phyloP scores from a whole-genome alignment of 2,329 filamentous ascomycete species.

The Sarocladium brachiariae region DNA sequence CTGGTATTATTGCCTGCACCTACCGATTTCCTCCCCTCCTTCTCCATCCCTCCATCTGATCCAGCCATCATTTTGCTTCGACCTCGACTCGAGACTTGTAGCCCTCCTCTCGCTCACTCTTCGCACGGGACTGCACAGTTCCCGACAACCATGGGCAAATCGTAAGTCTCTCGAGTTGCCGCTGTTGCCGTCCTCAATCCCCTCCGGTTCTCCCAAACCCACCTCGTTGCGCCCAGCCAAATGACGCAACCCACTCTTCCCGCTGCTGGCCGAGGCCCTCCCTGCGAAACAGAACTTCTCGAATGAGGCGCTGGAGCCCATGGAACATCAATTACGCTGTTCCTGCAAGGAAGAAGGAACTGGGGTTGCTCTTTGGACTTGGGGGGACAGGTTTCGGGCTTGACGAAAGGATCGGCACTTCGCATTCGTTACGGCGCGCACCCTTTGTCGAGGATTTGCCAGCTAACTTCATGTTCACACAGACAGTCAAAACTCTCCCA shows the following conservation, averaged over 20 bases:
- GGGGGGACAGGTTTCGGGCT: background rate
- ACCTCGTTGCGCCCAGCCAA: background rate
- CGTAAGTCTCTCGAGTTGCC: background rate
- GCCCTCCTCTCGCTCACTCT: background rate
- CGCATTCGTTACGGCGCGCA: background rate
- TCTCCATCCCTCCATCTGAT: background rate
- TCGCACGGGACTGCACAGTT: background rate
- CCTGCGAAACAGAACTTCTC: background rate
- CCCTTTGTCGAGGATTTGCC: background rate
- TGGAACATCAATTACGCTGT: no score
- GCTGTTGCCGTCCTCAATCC: background rate
- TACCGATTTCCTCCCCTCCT: background rate
- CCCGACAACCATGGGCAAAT: slow-evolving; percentile 6
- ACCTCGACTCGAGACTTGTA: no score
- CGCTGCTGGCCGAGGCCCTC: background rate
- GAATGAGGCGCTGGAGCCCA: background rate
- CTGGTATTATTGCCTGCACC: no score
- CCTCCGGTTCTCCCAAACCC: background rate
- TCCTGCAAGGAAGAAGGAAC: no score
- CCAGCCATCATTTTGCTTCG: background rate
- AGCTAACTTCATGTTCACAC: slow-evolving; percentile 12
- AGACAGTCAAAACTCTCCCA: slow-evolving; percentile 98
- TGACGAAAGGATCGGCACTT: background rate
- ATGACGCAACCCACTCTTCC: slow-evolving; percentile 5
- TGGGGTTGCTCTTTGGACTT: background rate